Evolutionary conservation across 2,329 filamentous ascomycete genomes (phyloP), one percentile per base, ranked within the genome.

Genomic region (Epichloe baconii): DNA sequence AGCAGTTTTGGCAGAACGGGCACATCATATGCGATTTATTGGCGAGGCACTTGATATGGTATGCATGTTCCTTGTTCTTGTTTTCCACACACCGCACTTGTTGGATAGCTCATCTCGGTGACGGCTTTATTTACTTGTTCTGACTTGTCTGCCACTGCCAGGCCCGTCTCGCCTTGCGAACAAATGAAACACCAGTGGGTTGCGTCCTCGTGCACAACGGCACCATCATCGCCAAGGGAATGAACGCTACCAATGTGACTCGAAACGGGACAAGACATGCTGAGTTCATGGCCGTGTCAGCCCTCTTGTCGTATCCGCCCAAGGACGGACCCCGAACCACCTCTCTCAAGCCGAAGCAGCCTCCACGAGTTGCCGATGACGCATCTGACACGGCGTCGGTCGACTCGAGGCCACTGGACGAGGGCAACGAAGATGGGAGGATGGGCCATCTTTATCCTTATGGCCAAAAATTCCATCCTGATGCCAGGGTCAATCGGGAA

Each of bases 241-340:
- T 96, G 86, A 98, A 98, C 62, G 93, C 94, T 56, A 98, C 93
- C 49, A 98, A 96, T 62, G 77, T 86, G 58, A 93, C 86, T 26
- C 81, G 91, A 46, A 82, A 95, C 71, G 93, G 93, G 44, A 97
- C 93, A 45, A 82, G 90, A 26, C 93, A 98, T 67, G 93, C 93
- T 44, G 93, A 98, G 66, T 94, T 97, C 63, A 83, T 97, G 69
- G 93, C 90, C 46, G 76, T 98, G 45, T 73, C 71, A 17, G 75
- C 78, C 19, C 66, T 80, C 12, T 64, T 79, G 37, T 76, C 75
- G 14, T 69, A 71, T 44, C 64, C 66, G 1, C 56, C 56, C 8
- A 58, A 58, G 31, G 48, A 58, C 12, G 66, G 64, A 10, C 60
- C 60, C 6, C 56, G 55, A 38, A 64, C 65, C 15, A 66, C 62